These are phyloP conservation scores for Talaromyces sp. DNA, from an alignment of 2,329 filamentous ascomycete genomes.

Conservation along the genomic window DNA sequence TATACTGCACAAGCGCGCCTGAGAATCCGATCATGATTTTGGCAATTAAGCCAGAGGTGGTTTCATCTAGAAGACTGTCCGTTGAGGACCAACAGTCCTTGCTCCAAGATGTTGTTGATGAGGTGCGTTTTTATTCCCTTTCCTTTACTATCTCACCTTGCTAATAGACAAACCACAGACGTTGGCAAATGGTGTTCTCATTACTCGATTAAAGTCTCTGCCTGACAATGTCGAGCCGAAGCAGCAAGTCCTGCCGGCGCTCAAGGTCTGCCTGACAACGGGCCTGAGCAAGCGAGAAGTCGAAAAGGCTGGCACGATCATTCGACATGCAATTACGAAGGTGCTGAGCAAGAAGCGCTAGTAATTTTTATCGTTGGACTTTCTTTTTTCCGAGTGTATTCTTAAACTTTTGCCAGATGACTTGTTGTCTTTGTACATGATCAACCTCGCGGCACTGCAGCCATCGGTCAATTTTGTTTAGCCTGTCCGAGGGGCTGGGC, in stretches of 20 bases:
- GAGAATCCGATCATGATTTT: constrained; percentile 88
- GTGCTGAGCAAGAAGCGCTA: constrained; percentile 62
- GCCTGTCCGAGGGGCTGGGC: not conserved
- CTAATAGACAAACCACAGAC: constrained; percentile 47
- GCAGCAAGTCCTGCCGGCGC: constrained; percentile 68
- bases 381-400: constrained; percentile 11
- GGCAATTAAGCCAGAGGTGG: constrained; percentile 75
- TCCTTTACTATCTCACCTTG: constrained; percentile 6
- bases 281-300: constrained; percentile 90
- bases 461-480: not conserved
- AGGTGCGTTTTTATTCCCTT: constrained; percentile 56
- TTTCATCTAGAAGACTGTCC: constrained; percentile 64
- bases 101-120: constrained; percentile 89
- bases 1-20: constrained; percentile 70
- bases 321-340: constrained; percentile 91
- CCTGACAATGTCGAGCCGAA: constrained; percentile 63
- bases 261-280: constrained; percentile 87
- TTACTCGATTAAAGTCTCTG: constrained; percentile 78
- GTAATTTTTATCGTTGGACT: constrained; percentile 15
- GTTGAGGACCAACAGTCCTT: constrained; percentile 76
- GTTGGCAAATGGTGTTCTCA: constrained; percentile 80
- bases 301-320: constrained; percentile 83
- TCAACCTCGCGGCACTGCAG: not conserved
- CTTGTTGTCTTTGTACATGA: not conserved
- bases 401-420: constrained; percentile 9